Conservation (phyloP, 495 filamentous ascomycete species). For the Rostrohypoxylon terebratum region DNA sequence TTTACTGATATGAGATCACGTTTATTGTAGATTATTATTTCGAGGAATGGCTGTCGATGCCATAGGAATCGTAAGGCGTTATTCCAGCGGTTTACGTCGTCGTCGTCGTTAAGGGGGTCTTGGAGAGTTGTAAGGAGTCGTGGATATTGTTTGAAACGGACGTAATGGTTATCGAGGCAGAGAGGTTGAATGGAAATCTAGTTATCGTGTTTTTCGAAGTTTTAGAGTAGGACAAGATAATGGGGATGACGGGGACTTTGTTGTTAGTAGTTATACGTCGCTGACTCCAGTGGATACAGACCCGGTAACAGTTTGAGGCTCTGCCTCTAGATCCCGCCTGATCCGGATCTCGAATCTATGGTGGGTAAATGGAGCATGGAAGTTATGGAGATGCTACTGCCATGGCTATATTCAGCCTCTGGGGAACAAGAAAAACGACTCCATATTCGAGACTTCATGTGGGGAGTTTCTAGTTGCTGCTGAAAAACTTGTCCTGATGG, state of each 20-base stretch:
- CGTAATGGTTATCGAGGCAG: neutral
- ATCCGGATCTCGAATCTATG: slow-evolving; percentile 35
- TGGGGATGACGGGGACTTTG: slow-evolving; percentile 8
- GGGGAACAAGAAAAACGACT: slow-evolving; percentile 32
- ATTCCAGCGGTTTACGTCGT: neutral
- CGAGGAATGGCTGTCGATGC: slow-evolving; percentile 3
- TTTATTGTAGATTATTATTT: neutral
- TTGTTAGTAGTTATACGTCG: slow-evolving; percentile 25
- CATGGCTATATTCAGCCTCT: slow-evolving; percentile 27
- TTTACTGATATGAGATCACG: neutral
- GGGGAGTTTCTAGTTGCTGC: slow-evolving; percentile 23
- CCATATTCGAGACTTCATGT: slow-evolving; percentile 35
- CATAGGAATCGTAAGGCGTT: neutral
- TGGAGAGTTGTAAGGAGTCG: neutral
- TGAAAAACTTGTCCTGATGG: slow-evolving; percentile 17
- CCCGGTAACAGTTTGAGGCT: slow-evolving; percentile 25
- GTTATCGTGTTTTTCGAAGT: slow-evolving; percentile 6
- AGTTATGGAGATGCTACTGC: slow-evolving; percentile 24
- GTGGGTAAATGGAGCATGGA: slow-evolving; percentile 31
- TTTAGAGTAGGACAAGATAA: slow-evolving; percentile 3
- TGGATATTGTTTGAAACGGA: neutral
- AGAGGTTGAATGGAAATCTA: neutral
- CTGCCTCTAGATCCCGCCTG: slow-evolving; percentile 44
- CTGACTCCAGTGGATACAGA: slow-evolving; percentile 33
- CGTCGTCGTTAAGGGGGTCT: neutral